Evolutionary conservation across 257 asterid species (phyloP).

Genomic region (Solanum habrochaites): DNA sequence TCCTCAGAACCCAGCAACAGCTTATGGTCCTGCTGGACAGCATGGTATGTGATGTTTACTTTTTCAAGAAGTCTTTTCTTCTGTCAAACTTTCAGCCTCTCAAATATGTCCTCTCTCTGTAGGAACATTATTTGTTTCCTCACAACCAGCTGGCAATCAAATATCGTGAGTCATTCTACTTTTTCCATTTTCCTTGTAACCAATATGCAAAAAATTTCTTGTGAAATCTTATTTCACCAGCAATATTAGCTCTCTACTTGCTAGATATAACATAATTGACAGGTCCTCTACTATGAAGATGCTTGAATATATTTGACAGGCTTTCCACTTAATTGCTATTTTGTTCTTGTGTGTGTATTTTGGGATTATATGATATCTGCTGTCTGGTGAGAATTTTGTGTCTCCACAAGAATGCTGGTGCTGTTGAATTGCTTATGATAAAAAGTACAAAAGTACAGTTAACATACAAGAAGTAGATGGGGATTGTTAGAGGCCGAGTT

Average conservation of each 20-base stretch:
- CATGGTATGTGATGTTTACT: constrained; percentile 25
- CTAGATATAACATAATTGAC: background rate
- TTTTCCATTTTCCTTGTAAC: background rate
- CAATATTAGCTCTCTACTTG: background rate
- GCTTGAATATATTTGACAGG: background rate
- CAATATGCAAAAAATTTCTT: background rate
- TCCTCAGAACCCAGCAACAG: constrained; percentile 30
- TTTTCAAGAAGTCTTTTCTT: constrained; percentile 7
- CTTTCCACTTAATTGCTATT: background rate
- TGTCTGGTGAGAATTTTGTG: background rate
- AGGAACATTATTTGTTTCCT: constrained; percentile 49
- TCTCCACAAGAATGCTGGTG: background rate
- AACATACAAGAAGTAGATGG: background rate
- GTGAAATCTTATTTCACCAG: background rate
- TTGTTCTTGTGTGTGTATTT: background rate
- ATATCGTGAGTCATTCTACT: constrained; percentile 35
- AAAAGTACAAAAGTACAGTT: background rate
- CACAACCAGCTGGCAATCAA: constrained; percentile 40
- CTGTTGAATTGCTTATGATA: background rate
- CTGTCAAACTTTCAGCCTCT: background rate
- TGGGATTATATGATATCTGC: background rate
- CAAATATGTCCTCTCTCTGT: constrained; percentile 7
- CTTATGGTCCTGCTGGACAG: constrained; percentile 31
- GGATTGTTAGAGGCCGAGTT: background rate
- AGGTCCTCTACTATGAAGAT: background rate